Evolutionary conservation across 345 rosid species (phyloP).

Genomic region (Clarkia xantiana): DNA sequence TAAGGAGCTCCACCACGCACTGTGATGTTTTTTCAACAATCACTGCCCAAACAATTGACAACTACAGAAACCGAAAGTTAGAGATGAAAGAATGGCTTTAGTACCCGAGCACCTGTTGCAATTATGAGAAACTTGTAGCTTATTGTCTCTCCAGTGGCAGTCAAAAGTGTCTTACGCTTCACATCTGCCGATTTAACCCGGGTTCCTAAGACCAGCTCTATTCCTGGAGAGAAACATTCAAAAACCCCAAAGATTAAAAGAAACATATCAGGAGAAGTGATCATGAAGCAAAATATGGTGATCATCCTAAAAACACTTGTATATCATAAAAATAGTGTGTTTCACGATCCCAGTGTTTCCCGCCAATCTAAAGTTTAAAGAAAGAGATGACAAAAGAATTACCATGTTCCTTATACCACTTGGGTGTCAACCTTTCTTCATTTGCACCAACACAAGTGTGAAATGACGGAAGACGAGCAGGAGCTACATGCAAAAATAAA

Average conservation of each 20-base stretch:
- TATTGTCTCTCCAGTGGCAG: slow-evolving; percentile 88
- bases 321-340: not conserved
- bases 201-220: slow-evolving; percentile 88
- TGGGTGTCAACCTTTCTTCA: slow-evolving; percentile 78
- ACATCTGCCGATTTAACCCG: slow-evolving; percentile 83
- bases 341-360: not conserved
- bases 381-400: slow-evolving; percentile 10
- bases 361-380: not conserved
- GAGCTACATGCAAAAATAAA: slow-evolving; percentile 37
- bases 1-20: too few relatives aligned
- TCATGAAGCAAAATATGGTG: not conserved
- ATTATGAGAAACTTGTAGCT: slow-evolving; percentile 75
- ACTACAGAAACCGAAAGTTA: slow-evolving; percentile 3
- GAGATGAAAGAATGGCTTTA: slow-evolving; percentile 22
- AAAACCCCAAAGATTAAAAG: not conserved
- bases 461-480: slow-evolving; percentile 89
- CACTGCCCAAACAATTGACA: slow-evolving; percentile 1
- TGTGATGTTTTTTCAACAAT: not conserved
- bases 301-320: not conserved
- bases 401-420: slow-evolving; percentile 94
- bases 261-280: slow-evolving; percentile 1
- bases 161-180: slow-evolving; percentile 71
- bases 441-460: slow-evolving; percentile 93
- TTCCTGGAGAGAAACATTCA: slow-evolving; percentile 34
- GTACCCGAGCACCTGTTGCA: slow-evolving; percentile 99